Conservation (phyloP, 345 rosid species). For the Populus simonii region DNA sequence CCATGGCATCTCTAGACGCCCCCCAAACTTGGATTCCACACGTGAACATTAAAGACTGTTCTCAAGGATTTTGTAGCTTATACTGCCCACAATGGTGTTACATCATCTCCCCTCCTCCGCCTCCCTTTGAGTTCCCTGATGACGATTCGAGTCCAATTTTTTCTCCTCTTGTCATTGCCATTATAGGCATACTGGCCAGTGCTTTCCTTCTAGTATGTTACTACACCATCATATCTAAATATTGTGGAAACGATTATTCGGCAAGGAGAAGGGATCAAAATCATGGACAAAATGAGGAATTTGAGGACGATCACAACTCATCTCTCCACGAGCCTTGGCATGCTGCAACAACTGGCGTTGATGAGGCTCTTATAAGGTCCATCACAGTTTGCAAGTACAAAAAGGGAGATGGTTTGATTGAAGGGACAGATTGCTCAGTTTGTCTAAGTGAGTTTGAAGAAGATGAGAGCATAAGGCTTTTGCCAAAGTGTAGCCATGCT, state of each 20-base stretch:
- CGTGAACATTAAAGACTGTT: constrained; percentile 63
- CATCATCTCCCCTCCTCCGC: constrained; percentile 70
- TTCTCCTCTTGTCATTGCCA: constrained; percentile 80
- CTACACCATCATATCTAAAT: constrained; percentile 71
- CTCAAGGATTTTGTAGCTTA: constrained; percentile 66
- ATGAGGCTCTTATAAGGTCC: constrained; percentile 67
- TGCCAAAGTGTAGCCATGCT: constrained; percentile 83
- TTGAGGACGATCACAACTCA: constrained; percentile 39
- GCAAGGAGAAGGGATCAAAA: constrained; percentile 26
- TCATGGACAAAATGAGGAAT: constrained; percentile 27
- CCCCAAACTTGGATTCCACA: constrained; percentile 53
- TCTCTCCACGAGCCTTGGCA: constrained; percentile 63
- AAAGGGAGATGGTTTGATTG: constrained; percentile 48
- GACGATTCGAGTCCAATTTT: constrained; percentile 49
- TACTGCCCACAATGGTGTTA: constrained; percentile 89
- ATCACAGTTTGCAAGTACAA: constrained; percentile 63
- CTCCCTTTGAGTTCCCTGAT: constrained; percentile 31
- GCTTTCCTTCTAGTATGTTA: constrained; percentile 77
- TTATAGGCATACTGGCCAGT: constrained; percentile 69
- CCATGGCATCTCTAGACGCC: constrained; percentile 28
- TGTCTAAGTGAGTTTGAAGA: constrained; percentile 85
- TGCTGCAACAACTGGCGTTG: constrained; percentile 46
- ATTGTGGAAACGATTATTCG: constrained; percentile 39
- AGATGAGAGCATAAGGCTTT: constrained; percentile 66
- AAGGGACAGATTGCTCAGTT: constrained; percentile 76